These are phyloP conservation scores for Cytospora piceae DNA, from an alignment of 2,329 filamentous ascomycete species.

Conservation along the genomic window DNA sequence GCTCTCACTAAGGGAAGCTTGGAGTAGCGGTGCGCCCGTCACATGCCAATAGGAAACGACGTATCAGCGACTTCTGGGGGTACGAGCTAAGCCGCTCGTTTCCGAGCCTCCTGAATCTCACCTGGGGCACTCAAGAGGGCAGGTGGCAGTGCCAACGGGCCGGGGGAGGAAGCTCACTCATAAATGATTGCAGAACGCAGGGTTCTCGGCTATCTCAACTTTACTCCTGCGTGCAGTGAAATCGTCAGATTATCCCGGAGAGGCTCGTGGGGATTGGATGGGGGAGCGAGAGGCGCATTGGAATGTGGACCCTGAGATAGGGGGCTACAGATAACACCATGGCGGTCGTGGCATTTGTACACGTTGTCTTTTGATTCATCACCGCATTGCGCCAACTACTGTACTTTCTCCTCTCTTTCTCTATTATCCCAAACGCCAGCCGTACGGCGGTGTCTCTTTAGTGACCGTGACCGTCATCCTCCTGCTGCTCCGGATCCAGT, in stretches of 20 bases:
- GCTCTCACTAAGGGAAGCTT: constrained; percentile 4
- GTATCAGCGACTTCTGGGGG: constrained; percentile 1
- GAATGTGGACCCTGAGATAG: constrained; percentile 11
- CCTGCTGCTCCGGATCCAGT: constrained; percentile 85
- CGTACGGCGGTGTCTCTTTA: constrained; percentile 45
- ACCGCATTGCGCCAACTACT: constrained; percentile 19
- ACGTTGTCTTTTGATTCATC: constrained; percentile 8
- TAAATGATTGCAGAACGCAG: constrained; percentile 7
- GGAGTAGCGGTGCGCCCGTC: constrained; percentile 6
- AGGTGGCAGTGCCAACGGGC: not conserved
- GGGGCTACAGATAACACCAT: constrained; percentile 16
- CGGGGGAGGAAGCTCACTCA: not conserved
- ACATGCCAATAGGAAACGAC: constrained; percentile 20
- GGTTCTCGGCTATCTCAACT: constrained; percentile 16
- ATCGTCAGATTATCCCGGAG: constrained; percentile 7
- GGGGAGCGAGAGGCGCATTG: not conserved
- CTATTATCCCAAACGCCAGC: constrained; percentile 19
- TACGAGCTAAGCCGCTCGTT: constrained; percentile 23
- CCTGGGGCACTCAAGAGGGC: not conserved
- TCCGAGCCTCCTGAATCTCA: constrained; percentile 1
- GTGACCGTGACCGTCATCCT: constrained; percentile 86
- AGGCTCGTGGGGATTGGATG: constrained; percentile 5
- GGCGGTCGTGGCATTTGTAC: constrained; percentile 11
- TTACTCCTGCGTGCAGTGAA: constrained; percentile 3
- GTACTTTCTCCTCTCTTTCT: constrained; percentile 13